phyloP scores from a whole-genome alignment of 2,329 filamentous ascomycete species.

The Alternaria novae-zelandiae region DNA sequence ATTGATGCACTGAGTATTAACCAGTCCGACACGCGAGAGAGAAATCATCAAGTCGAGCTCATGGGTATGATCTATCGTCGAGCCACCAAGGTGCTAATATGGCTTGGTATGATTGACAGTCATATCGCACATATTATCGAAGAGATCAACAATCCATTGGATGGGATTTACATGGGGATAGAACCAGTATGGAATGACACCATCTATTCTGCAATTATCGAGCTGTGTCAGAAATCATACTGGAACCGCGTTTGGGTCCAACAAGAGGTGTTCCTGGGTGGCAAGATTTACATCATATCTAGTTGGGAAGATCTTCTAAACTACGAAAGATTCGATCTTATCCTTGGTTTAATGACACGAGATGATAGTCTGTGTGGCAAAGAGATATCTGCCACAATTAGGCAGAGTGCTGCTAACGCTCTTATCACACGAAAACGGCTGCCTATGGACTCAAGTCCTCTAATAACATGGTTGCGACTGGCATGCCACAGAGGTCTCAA shows the following conservation, averaged over 20 bases:
- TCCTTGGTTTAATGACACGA: background rate
- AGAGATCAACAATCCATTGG: too few species aligned
- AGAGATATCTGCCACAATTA: fast-evolving
- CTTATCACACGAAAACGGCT: background rate
- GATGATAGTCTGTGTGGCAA: fast-evolving
- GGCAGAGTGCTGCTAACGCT: background rate
- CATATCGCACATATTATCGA: too few species aligned
- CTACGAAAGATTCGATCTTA: background rate
- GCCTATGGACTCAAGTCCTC: background rate
- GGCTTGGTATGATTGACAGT: too few species aligned
- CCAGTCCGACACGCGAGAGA: background rate
- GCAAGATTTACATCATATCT: background rate
- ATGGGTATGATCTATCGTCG: background rate
- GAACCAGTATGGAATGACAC: too few species aligned
- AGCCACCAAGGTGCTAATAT: fast-evolving
- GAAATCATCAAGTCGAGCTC: background rate
- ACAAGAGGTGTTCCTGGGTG: background rate
- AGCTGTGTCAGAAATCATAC: background rate
- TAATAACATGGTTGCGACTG: background rate
- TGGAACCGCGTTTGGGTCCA: background rate
- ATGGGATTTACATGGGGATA: too few species aligned
- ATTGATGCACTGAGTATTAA: background rate
- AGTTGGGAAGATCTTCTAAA: too few species aligned
- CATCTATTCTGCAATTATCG: too few species aligned
- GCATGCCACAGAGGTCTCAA: background rate